phyloP scores from a whole-genome alignment of 2,329 filamentous ascomycete genomes.

The Thelonectria rubi region DNA sequence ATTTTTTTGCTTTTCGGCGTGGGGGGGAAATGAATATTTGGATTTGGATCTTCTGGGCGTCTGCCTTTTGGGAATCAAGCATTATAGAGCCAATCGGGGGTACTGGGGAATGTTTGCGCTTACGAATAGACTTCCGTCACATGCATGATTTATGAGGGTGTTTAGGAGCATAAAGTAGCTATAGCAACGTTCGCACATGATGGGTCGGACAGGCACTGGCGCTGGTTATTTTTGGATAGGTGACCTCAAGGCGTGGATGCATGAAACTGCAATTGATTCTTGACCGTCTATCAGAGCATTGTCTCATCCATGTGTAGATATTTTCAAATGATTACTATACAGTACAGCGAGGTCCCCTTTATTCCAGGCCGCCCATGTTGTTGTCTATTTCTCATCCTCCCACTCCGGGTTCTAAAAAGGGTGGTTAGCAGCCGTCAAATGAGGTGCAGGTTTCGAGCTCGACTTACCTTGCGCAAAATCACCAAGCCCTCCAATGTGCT shows the following conservation, averaged over 20 bases:
- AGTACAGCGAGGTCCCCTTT: constrained; percentile 41
- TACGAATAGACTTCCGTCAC: constrained; percentile 30
- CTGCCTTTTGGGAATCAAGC: constrained; percentile 14
- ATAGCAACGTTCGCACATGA: constrained; percentile 13
- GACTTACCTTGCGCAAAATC: constrained; percentile 90
- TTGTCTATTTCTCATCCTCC: constrained; percentile 50
- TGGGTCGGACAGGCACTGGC: constrained; percentile 1
- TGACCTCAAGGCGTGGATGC: constrained; percentile 8
- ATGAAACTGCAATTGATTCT: constrained; percentile 34
- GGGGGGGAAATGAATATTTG: not conserved
- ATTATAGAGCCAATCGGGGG: constrained; percentile 33
- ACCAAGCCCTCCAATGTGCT: constrained; percentile 93
- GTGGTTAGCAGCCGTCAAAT: constrained; percentile 26
- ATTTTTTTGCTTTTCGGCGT: not conserved
- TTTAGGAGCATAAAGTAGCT: constrained; percentile 11
- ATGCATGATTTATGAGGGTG: constrained; percentile 22
- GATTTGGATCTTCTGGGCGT: not conserved
- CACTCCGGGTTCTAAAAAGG: constrained; percentile 51
- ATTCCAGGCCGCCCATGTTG: constrained; percentile 26
- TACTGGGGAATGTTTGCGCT: not conserved
- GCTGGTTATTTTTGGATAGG: not conserved
- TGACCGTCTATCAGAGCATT: constrained; percentile 43
- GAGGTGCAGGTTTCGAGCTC: not conserved
- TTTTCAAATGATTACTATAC: constrained; percentile 48
- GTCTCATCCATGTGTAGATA: constrained; percentile 35